These are phyloP conservation scores for Auricularia auricula-judae DNA, from an alignment of 768 basidiomycete genomes.

Conservation along the genomic window DNA sequence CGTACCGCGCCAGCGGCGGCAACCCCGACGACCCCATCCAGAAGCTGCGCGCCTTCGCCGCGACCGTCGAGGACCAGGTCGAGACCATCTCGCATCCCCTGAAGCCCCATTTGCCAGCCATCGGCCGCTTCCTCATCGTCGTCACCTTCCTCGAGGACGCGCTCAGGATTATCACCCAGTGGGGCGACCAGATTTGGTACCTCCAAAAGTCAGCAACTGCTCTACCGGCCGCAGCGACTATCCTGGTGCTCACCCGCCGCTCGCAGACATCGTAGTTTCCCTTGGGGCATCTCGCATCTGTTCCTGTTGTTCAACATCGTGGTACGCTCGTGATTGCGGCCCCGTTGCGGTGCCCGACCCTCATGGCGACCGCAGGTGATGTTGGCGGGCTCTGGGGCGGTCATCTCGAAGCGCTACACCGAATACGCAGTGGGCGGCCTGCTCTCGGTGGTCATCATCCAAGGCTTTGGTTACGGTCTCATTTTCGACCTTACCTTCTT, in stretches of 20 bases:
- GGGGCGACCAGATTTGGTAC: conserved; percentile 97
- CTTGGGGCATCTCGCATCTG: conserved; percentile 87
- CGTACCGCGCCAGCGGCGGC: conserved; percentile 70
- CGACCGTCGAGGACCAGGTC: conserved; percentile 80
- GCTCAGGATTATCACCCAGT: conserved; percentile 84
- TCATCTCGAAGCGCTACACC: conserved; percentile 79
- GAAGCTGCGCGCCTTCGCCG: conserved; percentile 58
- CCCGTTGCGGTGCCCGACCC: not conserved
- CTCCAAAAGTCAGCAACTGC: conserved; percentile 59
- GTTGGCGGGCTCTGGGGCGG: conserved; percentile 70
- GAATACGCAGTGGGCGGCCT: conserved; percentile 88
- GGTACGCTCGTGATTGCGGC: conserved; percentile 30
- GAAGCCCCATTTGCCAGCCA: conserved; percentile 85
- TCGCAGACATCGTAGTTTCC: conserved; percentile 83
- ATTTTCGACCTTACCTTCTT: conserved; percentile 99
- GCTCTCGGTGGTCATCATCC: conserved; percentile 81
- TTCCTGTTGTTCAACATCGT: conserved; percentile 89
- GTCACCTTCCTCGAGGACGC: conserved; percentile 98
- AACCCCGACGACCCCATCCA: conserved; percentile 61
- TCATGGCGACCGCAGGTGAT: conserved; percentile 50
- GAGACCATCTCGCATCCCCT: conserved; percentile 90
- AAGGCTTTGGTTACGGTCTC: conserved; percentile 97
- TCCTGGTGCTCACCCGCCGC: not conserved
- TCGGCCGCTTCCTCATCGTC: conserved; percentile 94
- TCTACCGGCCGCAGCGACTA: not conserved